Conservation (phyloP, 768 basidiomycete species). For the Lentinula sp. region DNA sequence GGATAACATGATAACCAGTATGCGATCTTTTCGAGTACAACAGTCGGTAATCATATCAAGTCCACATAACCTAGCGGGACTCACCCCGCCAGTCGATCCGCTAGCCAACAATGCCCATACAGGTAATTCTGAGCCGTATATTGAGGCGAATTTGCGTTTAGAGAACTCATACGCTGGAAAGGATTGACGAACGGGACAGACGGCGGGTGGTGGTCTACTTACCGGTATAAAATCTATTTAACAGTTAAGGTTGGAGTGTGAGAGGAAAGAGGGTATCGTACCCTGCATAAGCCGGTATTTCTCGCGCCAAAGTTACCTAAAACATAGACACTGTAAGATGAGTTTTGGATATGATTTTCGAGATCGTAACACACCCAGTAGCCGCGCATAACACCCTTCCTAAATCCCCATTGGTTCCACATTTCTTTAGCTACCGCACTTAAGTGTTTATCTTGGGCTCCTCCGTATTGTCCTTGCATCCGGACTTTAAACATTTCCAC, state of each 20-base stretch:
- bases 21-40: conserved; percentile 42
- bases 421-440: conserved; percentile 69
- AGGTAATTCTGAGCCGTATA: conserved; percentile 64
- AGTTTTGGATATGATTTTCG: not conserved
- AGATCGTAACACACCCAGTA: conserved; percentile 68
- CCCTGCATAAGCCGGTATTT: conserved; percentile 97
- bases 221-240: conserved; percentile 64
- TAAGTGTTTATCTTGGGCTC: conserved; percentile 70
- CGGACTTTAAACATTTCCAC: conserved; percentile 99
- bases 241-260: not conserved
- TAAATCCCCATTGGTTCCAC: conserved; percentile 84
- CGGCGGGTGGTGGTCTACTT: not conserved
- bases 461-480: conserved; percentile 96
- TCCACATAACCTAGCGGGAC: conserved; percentile 18
- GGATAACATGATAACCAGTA: conserved; percentile 97
- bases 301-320: conserved; percentile 84
- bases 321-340: not conserved
- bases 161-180: conserved; percentile 78
- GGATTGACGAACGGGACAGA: no score
- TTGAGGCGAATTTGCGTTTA: conserved; percentile 66
- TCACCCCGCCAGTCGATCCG: conserved; percentile 76
- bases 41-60: not conserved
- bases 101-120: conserved; percentile 83
- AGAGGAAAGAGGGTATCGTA: conserved; percentile 24
- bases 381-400: conserved; percentile 89